A percentile compares a stretch with the other conserved stretches of the same genome.
Conservation (phyloP, 768 basidiomycete genomes). For the Serendipita sp. region DNA sequence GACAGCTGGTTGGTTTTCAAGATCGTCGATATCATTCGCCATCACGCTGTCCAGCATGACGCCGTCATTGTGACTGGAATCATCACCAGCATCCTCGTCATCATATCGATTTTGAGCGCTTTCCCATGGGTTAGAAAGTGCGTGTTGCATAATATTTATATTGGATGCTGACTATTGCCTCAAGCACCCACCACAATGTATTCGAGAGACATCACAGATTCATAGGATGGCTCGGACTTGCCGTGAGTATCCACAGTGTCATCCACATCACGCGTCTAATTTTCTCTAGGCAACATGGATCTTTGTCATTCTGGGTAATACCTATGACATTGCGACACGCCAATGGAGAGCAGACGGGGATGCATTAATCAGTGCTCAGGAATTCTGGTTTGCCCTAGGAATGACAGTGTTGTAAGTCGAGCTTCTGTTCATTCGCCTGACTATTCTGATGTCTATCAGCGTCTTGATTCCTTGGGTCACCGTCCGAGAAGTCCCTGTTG, state of each 20-base stretch:
- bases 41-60: slow-evolving; percentile 32
- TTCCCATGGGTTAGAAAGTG: slow-evolving; percentile 69
- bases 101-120: slow-evolving; percentile 44
- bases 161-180: not conserved
- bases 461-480: slow-evolving; percentile 62
- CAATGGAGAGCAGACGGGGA: slow-evolving; percentile 41
- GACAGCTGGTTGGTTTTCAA: slow-evolving; percentile 22
- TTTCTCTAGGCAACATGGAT: slow-evolving; percentile 29
- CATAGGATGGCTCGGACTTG: slow-evolving; percentile 52
- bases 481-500: slow-evolving; percentile 52
- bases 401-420: slow-evolving; percentile 53
- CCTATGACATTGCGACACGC: slow-evolving; percentile 37
- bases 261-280: slow-evolving; percentile 26
- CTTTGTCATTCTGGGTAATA: slow-evolving; percentile 50
- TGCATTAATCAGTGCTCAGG: slow-evolving; percentile 46
- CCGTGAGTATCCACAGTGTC: slow-evolving; percentile 28
- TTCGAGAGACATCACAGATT: slow-evolving; percentile 72
- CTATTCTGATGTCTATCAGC: slow-evolving; percentile 21
- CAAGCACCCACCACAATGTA: slow-evolving; percentile 26
- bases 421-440: not conserved
- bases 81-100: slow-evolving; percentile 37
- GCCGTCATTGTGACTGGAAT: slow-evolving; percentile 46
- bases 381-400: slow-evolving; percentile 58
- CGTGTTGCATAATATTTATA: slow-evolving; percentile 25
- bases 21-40: slow-evolving; percentile 33